Evolutionary conservation across 306 rosid species (phyloP), one percentile per base, ranked within the genome.

Genomic region (Cajanus cajan): DNA sequence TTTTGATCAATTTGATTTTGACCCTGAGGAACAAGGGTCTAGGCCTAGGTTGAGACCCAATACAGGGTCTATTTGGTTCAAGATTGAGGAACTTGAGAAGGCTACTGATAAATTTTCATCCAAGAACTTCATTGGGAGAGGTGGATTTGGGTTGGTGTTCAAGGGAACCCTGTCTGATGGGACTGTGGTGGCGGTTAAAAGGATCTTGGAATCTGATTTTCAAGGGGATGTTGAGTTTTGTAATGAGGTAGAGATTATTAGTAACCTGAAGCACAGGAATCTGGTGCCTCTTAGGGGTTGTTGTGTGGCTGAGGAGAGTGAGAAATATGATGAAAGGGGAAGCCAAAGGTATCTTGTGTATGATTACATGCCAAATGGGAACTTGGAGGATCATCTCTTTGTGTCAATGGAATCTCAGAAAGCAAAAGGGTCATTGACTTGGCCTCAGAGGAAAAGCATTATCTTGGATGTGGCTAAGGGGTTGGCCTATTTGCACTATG

Each of bases 281-380:
- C 87, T 95, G 52, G 95, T 95, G 52, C 97, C 97, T 0, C 90
- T 95, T 48, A 83, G 99, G 80, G 99, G 99, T 2, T 95, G 99
- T 73, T 95, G 99, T 68, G 94, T 90, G 63, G 86, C 83, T 51
- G 98, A 95, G 16, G 95, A 82, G 31, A 80, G 48, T 44, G 87
- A 86, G 50, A 66, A 51, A 39, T 21, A 36, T 75, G 88, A 73
- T 28, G 94, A 88, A 34, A 73, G 71, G 40, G 93, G 80, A 73
- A 86, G 89, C 86, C 87, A 87, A 24, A 87, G 97, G 74, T 95
- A 88, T 75, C 94, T 93, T 37, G 94, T 95, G 43, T 95, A 93
- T 51, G 98, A 95, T 57, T 91, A 88, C 85, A 95, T 95, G 99
- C 99, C 96, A 0, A 95, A 95, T 80, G 99, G 99, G 5, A 95